phyloP scores from a whole-genome alignment of 2,329 filamentous ascomycete genomes.

The Fusarium veterinarium region DNA sequence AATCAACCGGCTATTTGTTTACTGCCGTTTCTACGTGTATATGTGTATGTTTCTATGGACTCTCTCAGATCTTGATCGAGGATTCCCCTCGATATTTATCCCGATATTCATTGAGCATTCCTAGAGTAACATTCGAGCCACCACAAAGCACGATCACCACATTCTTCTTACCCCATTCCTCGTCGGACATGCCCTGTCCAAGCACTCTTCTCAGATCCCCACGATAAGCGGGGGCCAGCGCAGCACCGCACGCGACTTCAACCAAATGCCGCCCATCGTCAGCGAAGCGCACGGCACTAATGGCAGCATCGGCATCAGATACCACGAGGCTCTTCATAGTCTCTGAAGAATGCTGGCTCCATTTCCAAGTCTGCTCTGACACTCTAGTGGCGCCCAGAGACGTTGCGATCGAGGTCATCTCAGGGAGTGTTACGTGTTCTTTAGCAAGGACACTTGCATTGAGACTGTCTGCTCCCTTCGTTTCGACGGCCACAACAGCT shows the following conservation, averaged over 20 bases:
- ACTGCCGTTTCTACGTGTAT: neutral
- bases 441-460: slow-evolving; percentile 68
- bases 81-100: slow-evolving; percentile 55
- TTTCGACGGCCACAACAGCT: slow-evolving; percentile 79
- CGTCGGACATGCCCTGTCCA: slow-evolving; percentile 62
- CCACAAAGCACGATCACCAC: slow-evolving; percentile 90
- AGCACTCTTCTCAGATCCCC: slow-evolving; percentile 71
- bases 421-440: slow-evolving; percentile 70
- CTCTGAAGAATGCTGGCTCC: slow-evolving; percentile 60
- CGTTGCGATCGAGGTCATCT: slow-evolving; percentile 80
- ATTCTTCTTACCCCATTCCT: slow-evolving; percentile 73
- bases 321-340: slow-evolving; percentile 51
- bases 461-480: slow-evolving; percentile 77
- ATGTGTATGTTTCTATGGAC: neutral
- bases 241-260: slow-evolving; percentile 87
- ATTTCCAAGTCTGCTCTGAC: slow-evolving; percentile 73
- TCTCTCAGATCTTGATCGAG: slow-evolving; percentile 45
- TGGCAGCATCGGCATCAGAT: slow-evolving; percentile 75
- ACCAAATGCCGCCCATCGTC: slow-evolving; percentile 86
- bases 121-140: slow-evolving; percentile 73
- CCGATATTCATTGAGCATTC: slow-evolving; percentile 69
- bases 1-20: neutral
- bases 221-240: slow-evolving; percentile 75
- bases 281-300: slow-evolving; percentile 79
- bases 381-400: slow-evolving; percentile 81